Evolutionary conservation across 352 stramenopile species (phyloP).

Genomic region (Plasmopara viticola): DNA sequence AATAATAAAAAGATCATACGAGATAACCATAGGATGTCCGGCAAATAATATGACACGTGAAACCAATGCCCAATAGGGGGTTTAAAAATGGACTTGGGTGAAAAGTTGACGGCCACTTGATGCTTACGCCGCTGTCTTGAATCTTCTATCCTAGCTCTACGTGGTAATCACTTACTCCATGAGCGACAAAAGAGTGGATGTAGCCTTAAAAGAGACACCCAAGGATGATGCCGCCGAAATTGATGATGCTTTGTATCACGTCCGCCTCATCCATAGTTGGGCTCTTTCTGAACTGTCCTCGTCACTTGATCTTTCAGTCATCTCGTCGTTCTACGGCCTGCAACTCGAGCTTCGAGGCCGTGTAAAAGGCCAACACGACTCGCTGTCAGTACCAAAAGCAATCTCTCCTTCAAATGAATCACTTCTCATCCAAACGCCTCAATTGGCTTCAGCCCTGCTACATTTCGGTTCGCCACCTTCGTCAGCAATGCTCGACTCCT

Average conservation of each 20-base stretch:
- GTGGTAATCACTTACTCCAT: constrained; percentile 2
- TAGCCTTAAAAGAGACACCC: neutral
- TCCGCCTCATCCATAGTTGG: constrained; percentile 34
- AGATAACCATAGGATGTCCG: too few species aligned
- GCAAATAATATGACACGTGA: too few species aligned
- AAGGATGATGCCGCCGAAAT: constrained; percentile 4
- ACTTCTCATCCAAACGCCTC: neutral
- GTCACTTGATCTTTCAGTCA: constrained; percentile 10
- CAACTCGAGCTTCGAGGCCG: constrained; percentile 35
- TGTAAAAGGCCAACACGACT: constrained; percentile 1
- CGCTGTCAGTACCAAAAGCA: neutral
- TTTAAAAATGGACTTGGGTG: too few species aligned
- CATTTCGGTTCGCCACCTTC: constrained; percentile 11
- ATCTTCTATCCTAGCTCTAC: too few species aligned
- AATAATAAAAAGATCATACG: too few species aligned
- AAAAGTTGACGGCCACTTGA: too few species aligned
- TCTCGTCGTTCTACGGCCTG: constrained; percentile 36
- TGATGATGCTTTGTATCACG: constrained; percentile 34
- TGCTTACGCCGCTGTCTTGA: too few species aligned
- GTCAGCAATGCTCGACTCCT: constrained; percentile 1
- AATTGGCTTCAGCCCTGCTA: constrained; percentile 1
- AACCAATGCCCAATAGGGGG: too few species aligned
- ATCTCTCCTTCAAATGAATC: neutral
- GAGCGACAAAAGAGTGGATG: constrained; percentile 8
- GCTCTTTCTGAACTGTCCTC: constrained; percentile 1